phyloP scores from a whole-genome alignment of 1,284 basidiomycete genomes.

The Austropuccinia psidii region DNA sequence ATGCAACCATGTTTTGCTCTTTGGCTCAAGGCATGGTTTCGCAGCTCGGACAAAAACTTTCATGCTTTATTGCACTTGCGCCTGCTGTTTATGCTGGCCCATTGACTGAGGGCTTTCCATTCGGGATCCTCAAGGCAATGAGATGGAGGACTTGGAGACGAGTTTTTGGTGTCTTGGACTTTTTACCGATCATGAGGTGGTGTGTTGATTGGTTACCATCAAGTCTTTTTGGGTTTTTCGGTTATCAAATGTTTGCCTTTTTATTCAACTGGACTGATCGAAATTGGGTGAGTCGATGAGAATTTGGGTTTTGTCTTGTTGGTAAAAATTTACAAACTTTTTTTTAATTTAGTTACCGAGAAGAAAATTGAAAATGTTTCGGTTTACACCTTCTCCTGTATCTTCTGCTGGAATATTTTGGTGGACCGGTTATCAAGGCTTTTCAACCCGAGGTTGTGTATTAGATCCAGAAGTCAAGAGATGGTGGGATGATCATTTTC shows the following conservation, averaged over 20 bases:
- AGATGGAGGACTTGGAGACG: slow-evolving; percentile 56
- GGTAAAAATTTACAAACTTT: neutral
- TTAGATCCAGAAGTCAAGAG: slow-evolving; percentile 53
- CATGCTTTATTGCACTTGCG: slow-evolving; percentile 57
- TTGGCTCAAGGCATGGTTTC: slow-evolving; percentile 55
- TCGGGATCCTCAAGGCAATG: slow-evolving; percentile 52
- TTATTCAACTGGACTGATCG: slow-evolving; percentile 59
- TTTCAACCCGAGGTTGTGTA: slow-evolving; percentile 56
- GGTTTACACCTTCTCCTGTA: slow-evolving; percentile 59
- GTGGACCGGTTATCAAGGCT: slow-evolving; percentile 59
- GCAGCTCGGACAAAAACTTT: slow-evolving; percentile 54
- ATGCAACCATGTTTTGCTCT: slow-evolving; percentile 45
- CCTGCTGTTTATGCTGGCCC: slow-evolving; percentile 59
- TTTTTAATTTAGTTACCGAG: slow-evolving; percentile 49
- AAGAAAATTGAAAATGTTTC: slow-evolving; percentile 59
- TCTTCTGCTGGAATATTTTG: slow-evolving; percentile 47
- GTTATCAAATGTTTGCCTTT: slow-evolving; percentile 58
- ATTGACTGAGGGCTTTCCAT: slow-evolving; percentile 57
- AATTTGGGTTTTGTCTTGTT: neutral
- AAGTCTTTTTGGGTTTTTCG: slow-evolving; percentile 48
- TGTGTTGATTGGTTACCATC: slow-evolving; percentile 52
- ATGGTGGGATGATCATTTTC: slow-evolving; percentile 57
- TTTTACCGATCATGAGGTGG: slow-evolving; percentile 58
- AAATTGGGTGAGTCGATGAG: slow-evolving; percentile 53
- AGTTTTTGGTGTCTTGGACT: slow-evolving; percentile 58